These are phyloP conservation scores for Bocquillonia castaneifolia DNA, from an alignment of 441 rosid species.

Conservation along the genomic window DNA sequence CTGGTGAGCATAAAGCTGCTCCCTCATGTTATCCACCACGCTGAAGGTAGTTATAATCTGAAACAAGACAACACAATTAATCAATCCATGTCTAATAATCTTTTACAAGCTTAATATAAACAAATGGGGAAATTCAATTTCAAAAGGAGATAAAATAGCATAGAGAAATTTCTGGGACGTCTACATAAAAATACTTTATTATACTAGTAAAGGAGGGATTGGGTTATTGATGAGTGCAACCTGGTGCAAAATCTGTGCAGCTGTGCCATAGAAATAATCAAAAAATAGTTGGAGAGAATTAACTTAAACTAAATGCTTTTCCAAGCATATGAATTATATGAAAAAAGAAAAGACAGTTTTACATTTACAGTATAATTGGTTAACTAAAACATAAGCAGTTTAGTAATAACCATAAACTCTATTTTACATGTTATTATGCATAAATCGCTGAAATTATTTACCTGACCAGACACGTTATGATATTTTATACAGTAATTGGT, in stretches of 20 bases:
- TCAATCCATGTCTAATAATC: not conserved
- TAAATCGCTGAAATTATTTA: not conserved
- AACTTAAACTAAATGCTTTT: not conserved
- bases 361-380: not conserved
- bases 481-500: not conserved
- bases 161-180: no score
- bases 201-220: not conserved
- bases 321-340: not conserved
- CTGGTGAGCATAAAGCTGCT: conserved; percentile 66
- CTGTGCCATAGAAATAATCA: not conserved
- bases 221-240: not conserved
- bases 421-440: not conserved
- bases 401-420: not conserved
- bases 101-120: not conserved
- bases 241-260: not conserved
- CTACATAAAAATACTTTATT: not conserved
- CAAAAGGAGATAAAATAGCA: not conserved
- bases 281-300: not conserved
- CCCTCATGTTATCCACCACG: conserved; percentile 88
- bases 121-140: not conserved
- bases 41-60: conserved; percentile 90
- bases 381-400: not conserved
- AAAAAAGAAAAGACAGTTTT: not conserved
- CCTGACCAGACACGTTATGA: not conserved
- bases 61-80: conserved; percentile 20